Conservation (phyloP, 2,329 filamentous ascomycete species). For the Pestalotiopsis sp. region DNA sequence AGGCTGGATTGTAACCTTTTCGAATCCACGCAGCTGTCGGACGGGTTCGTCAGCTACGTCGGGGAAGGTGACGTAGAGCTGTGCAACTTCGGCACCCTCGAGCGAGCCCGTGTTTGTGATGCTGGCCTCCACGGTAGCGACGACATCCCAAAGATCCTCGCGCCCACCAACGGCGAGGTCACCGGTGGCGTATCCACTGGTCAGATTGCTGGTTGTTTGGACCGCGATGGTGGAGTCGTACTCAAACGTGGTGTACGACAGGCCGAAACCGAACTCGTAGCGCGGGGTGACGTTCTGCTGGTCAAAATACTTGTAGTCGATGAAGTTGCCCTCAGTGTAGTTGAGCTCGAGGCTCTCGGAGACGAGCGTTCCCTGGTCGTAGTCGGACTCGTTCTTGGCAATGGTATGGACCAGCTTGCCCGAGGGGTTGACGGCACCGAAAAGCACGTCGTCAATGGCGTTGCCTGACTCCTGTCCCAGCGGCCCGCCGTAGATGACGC, state of each 20-base stretch:
- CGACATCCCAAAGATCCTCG: slow-evolving; percentile 46
- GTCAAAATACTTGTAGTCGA: slow-evolving; percentile 61
- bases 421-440: slow-evolving; percentile 60
- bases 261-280: slow-evolving; percentile 55
- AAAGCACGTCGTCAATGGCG: slow-evolving; percentile 63
- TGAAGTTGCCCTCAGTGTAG: slow-evolving; percentile 30
- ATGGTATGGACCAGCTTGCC: slow-evolving; percentile 62
- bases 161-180: slow-evolving; percentile 44
- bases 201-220: not conserved
- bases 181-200: slow-evolving; percentile 31
- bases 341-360: slow-evolving; percentile 28
- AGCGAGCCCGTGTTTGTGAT: slow-evolving; percentile 67
- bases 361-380: slow-evolving; percentile 35
- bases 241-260: slow-evolving; percentile 33
- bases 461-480: slow-evolving; percentile 66
- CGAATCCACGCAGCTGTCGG: slow-evolving; percentile 63
- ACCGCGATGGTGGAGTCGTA: slow-evolving; percentile 33
- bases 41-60: slow-evolving; percentile 40
- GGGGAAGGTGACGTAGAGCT: slow-evolving; percentile 58
- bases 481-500: slow-evolving; percentile 60
- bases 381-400: slow-evolving; percentile 50
- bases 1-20: slow-evolving; percentile 53
- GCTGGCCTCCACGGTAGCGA: slow-evolving; percentile 56
- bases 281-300: slow-evolving; percentile 50
- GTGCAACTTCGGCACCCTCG: slow-evolving; percentile 66